Percentiles rank a stretch among this genome's conserved stretches.
These are phyloP conservation scores for Blastobotrys parvus DNA, from an alignment of 805 yeast species.

Conservation along the genomic window DNA sequence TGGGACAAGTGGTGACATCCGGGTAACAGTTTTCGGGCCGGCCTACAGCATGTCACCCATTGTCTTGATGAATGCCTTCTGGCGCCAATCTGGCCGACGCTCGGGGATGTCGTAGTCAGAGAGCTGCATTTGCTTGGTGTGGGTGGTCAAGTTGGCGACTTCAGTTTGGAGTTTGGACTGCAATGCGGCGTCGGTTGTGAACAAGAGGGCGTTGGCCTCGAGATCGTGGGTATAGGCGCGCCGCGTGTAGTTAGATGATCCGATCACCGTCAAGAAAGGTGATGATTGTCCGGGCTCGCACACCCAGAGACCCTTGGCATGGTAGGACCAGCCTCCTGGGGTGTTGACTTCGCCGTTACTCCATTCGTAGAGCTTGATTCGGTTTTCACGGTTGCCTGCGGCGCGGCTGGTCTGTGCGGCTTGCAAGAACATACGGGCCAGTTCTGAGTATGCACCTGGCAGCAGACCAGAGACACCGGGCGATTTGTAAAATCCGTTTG, in stretches of 20 bases:
- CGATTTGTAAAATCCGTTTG: slow-evolving; percentile 87
- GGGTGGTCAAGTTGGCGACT: slow-evolving; percentile 46
- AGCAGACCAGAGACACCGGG: slow-evolving; percentile 71
- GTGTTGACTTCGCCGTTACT: slow-evolving; percentile 74
- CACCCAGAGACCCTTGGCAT: slow-evolving; percentile 94
- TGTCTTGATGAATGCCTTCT: slow-evolving; percentile 20
- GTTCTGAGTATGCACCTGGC: slow-evolving; percentile 78
- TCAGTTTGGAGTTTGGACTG: slow-evolving; percentile 53
- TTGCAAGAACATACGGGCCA: slow-evolving; percentile 60
- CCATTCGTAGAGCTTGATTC: slow-evolving; percentile 73
- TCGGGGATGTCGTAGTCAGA: slow-evolving; percentile 58
- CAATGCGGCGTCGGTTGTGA: slow-evolving; percentile 59
- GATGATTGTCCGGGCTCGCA: slow-evolving; percentile 43
- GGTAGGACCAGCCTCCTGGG: slow-evolving; percentile 90
- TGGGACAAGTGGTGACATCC: no score
- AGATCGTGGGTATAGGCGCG: slow-evolving; percentile 82
- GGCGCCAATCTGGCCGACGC: slow-evolving; percentile 44
- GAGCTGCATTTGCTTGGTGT: slow-evolving; percentile 45
- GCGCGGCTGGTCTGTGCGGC: slow-evolving; percentile 32
- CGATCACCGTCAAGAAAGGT: slow-evolving; percentile 76
- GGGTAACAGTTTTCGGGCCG: not conserved
- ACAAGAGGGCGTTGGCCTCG: slow-evolving; percentile 75
- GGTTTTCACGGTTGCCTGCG: slow-evolving; percentile 18
- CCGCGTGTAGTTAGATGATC: slow-evolving; percentile 88
- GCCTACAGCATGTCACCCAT: slow-evolving; percentile 25